These are phyloP conservation scores for Hemileia vastatrix DNA, from an alignment of 1,284 basidiomycete species.

Conservation along the genomic window DNA sequence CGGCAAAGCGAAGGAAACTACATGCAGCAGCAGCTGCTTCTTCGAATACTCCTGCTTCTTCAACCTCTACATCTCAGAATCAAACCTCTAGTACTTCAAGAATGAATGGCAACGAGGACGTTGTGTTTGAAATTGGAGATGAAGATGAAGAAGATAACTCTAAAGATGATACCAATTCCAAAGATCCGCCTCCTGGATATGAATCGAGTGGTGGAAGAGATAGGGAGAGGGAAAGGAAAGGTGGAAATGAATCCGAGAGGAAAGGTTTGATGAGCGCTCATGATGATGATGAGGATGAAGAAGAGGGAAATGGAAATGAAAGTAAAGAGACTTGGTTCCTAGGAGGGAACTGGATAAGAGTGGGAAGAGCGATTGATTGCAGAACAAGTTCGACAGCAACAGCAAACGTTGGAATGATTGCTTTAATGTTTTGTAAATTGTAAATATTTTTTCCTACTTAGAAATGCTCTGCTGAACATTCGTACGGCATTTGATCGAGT, in stretches of 20 bases:
- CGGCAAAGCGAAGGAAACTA: not conserved
- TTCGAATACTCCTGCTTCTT: not conserved
- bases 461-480: too few relatives aligned
- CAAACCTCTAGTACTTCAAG: not conserved
- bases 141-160: constrained; percentile 28
- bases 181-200: constrained; percentile 1
- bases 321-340: too few relatives aligned
- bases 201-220: not conserved
- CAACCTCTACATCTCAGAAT: too few relatives aligned
- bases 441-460: too few relatives aligned
- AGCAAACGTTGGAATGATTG: too few relatives aligned
- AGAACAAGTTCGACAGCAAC: too few relatives aligned
- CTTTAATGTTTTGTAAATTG: too few relatives aligned
- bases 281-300: too few relatives aligned
- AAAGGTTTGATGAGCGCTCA: constrained; percentile 9
- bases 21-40: not conserved
- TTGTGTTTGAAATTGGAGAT: constrained; percentile 36
- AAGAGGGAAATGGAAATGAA: too few relatives aligned
- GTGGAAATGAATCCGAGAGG: not conserved
- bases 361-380: too few relatives aligned
- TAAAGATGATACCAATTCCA: constrained; percentile 7
- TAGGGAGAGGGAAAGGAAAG: not conserved
- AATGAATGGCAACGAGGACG: constrained; percentile 22
- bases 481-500: too few relatives aligned
- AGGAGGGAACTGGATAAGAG: too few relatives aligned